Evolutionary conservation across 805 yeast species (phyloP), one percentile per base, ranked within the genome.

Genomic region (Komagataella ulmi): DNA sequence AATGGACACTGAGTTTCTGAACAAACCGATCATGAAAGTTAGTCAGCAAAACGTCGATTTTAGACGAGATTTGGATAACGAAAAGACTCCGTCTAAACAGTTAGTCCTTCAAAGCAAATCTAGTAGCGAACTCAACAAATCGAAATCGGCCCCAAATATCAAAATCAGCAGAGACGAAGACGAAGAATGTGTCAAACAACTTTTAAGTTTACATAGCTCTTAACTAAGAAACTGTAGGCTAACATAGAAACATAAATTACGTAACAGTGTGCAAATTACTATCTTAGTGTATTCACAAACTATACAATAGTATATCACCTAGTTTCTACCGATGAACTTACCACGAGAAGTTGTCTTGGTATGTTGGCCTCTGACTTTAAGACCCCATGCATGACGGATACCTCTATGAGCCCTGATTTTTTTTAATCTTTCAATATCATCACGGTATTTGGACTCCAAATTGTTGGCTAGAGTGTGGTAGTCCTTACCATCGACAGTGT

Each of bases 401-500:
- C 99, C 99, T 80, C 98, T 84, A 93, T 93, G 99, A 72, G 98
- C 81, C 85, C 99, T 95, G 86, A 95, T 93, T 81, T 93, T 93
- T 96, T 95, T 95, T 78, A 93, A 83, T 85, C 98, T 91, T 83
- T 93, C 99, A 76, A 93, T 82, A 73, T 93, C 99, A 74, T 93
- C 99, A 88, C 99, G 93, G 77, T 93, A 87, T 81, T 93, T 93
- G 68, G 96, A 87, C 81, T 95, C 99, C 76, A 93, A 81, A 83
- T 88, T 88, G 91, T 93, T 93, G 67, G 98, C 98, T 70, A 93
- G 85, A 71, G 87, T 86, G 82, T 93, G 99, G 84, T 88, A 82
- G 81, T 91, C 95, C 85, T 93, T 93, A 80, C 99, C 99, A 74
- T 93, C 98, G 70, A 81, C 85, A 70, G 88, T 83, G 77, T 93